Evolutionary conservation across 805 yeast species (phyloP), one percentile per base, ranked within the genome.

Genomic region (Sungouiozyma ichnusensis): DNA sequence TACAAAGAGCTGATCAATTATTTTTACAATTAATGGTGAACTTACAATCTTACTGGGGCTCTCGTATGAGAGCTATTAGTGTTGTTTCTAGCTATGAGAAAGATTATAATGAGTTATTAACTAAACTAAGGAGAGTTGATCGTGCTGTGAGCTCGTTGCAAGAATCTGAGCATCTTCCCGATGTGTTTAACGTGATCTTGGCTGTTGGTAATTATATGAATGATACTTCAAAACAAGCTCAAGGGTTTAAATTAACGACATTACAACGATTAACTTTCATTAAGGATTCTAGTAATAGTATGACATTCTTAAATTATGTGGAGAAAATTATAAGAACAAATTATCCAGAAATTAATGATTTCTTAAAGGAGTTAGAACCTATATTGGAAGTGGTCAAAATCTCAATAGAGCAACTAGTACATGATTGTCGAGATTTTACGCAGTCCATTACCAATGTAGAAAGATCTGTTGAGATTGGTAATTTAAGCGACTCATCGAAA

Each of bases 121-220:
- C 64, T 7, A 88, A 87, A 58, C 65, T 92, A 41, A 73, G 79
- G 44, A 55, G 71, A 37, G 65, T 92, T 29, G 97, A 88, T 52
- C 71, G 69, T 17, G 96, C 96, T 0, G 77, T 80, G 35, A 73
- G 73, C 34, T 70, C 79, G 35, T 69, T 90, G 33, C 74, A 74
- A 46, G 68, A 72, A 19, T 85, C 95, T 1, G 74, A 73, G 15
- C 76, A 77, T 40, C 69, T 94, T 55, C 74, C 78, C 47, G 73
- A 76, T 42, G 78, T 92, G 14, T 73, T 94, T 54, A 87, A 85
- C 43, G 77, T 92, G 37, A 90, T 92, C 47, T 68, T 88, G 48
- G 80, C 88, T 3, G 92, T 92, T 39, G 99, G 98, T 45, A 92
- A 92, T 60, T 90, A 80, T 60, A 92, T 92, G 98, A 92, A 94